phyloP scores from a whole-genome alignment of 495 filamentous ascomycete species.

The Penicillium coprophilum region DNA sequence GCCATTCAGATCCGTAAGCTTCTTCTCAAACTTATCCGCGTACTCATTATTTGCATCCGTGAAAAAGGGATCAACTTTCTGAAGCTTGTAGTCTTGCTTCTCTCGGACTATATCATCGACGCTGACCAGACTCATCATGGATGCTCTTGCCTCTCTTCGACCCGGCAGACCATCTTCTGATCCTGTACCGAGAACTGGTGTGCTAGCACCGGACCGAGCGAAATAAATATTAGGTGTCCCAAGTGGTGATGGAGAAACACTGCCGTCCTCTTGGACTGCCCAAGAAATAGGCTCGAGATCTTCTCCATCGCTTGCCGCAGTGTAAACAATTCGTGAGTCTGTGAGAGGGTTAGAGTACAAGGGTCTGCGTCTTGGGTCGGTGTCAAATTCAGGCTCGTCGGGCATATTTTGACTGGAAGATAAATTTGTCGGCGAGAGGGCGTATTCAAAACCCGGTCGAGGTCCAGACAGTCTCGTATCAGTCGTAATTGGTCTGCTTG shows the following conservation, averaged over 20 bases:
- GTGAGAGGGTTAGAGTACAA: neutral
- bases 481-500: conserved; percentile 7
- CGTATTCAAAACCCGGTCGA: conserved; percentile 8
- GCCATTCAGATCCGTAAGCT: conserved; percentile 56
- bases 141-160: conserved; percentile 8
- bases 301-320: conserved; percentile 9
- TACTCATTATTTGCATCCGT: conserved; percentile 64
- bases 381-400: conserved; percentile 5
- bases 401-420: conserved; percentile 4
- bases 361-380: conserved; percentile 1
- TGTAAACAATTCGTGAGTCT: conserved; percentile 13
- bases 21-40: conserved; percentile 57
- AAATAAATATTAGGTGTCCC: conserved; percentile 15
- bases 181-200: conserved; percentile 34
- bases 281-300: conserved; percentile 3
- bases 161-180: conserved; percentile 50
- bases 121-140: conserved; percentile 41
- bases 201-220: conserved; percentile 18
- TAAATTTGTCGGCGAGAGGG: conserved; percentile 1
- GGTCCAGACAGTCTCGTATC: conserved; percentile 12
- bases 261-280: conserved; percentile 10
- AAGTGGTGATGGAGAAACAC: conserved; percentile 13
- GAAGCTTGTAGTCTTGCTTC: conserved; percentile 58
- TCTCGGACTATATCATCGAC: conserved; percentile 53
- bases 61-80: conserved; percentile 70